Evolutionary conservation across 495 filamentous ascomycete species (phyloP), one percentile per base, ranked within the genome.

Genomic region (Beverwykella pulmonaria): DNA sequence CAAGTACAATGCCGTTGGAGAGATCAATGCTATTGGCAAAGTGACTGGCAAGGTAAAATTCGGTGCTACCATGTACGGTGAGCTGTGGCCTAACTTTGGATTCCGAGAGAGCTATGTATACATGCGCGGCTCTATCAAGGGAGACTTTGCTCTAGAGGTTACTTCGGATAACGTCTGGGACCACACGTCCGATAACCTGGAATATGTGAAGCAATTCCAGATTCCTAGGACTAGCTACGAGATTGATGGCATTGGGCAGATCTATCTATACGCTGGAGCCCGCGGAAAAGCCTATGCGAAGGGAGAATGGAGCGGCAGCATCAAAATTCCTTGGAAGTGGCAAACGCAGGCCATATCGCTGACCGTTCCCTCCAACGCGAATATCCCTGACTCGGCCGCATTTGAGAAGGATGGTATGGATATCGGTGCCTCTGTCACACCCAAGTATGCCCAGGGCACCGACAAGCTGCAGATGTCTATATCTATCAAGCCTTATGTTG

Each of bases 261-360:
- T 54, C 9, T 54, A 25, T 32, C 50, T 54, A 3, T 54, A 54
- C 25, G 50, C 50, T 29, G 50, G 50, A 54, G 50, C 50, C 7
- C 19, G 50, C 6, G 50, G 50, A 8, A 26, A 26, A 27, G 22
- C 22, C 14, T 26, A 26, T 54, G 50, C 50, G 15, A 27, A 54
- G 25, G 50, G 50, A 6, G 50, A 54, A n/a, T 54, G 50, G 50
- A 54, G 50, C 25, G 50, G 50, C 50, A 54, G 25, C 50, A 54
- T 54, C 22, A 54, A 54, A 4, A 54, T 54, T 32, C 50, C 50
- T 27, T 54, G 50, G 50, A 54, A 54, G n/a, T 54, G 50, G 50
- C 50, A 54, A 25, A 54, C 50, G 7, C 5, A 54, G 25, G 8
- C 50, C 9, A 54, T 54, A 54, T 54, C 50, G n/a, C 50, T 54